phyloP scores from a whole-genome alignment of 345 rosid species.

The Eucalyptus curtisii region DNA sequence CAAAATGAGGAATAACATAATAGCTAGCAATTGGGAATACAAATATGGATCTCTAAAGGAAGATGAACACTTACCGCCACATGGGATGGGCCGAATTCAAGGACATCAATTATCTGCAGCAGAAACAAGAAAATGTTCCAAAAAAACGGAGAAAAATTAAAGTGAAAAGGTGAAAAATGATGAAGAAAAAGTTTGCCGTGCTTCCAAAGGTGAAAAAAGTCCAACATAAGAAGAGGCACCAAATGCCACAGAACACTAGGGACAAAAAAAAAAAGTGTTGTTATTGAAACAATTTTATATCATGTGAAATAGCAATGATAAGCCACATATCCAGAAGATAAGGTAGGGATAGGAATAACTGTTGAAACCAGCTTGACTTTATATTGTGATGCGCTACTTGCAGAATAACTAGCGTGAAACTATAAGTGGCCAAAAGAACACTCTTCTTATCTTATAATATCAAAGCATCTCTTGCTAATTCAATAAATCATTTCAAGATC shows the following conservation, averaged over 20 bases:
- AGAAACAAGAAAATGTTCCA: background rate
- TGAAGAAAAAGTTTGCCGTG: background rate
- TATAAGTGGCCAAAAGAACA: background rate
- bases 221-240: background rate
- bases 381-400: background rate
- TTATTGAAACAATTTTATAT: background rate
- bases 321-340: background rate
- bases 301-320: background rate
- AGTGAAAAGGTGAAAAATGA: background rate
- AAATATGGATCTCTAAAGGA: background rate
- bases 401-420: background rate
- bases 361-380: background rate
- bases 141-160: background rate
- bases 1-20: background rate
- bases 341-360: background rate
- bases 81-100: conserved; percentile 80
- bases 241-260: too few relatives aligned
- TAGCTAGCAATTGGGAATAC: background rate
- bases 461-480: background rate
- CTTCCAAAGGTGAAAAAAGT: background rate
- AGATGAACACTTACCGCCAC: conserved; percentile 49
- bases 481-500: background rate
- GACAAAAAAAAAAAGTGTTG: background rate
- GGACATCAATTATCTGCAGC: conserved; percentile 79
- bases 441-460: background rate